phyloP scores from a whole-genome alignment of 306 rosid species.

The Fragaria nilgerrensis region DNA sequence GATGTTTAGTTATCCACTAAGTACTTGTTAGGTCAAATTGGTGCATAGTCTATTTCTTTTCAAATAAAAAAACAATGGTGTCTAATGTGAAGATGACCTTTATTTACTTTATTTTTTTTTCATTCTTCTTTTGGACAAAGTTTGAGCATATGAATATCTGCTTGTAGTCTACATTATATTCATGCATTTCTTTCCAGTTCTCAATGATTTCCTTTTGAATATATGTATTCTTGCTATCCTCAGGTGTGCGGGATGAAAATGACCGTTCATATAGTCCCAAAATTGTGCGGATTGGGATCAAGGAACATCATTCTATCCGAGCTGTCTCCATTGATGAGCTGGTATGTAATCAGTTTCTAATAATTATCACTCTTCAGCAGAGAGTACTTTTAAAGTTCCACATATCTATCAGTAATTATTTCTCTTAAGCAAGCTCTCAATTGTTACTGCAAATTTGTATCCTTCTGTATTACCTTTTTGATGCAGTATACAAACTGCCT shows the following conservation, averaged over 20 bases:
- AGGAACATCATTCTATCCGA: slow-evolving; percentile 86
- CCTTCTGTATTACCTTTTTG: background rate
- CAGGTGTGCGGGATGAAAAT: slow-evolving; percentile 94
- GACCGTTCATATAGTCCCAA: slow-evolving; percentile 72
- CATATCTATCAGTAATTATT: background rate
- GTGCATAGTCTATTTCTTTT: background rate
- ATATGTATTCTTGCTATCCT: slow-evolving; percentile 10
- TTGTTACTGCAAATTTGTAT: background rate
- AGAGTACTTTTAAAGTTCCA: background rate
- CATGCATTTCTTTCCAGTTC: background rate
- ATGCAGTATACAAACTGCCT: too few species aligned
- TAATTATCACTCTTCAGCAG: slow-evolving; percentile 11
- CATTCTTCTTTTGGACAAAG: background rate
- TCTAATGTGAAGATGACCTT: background rate
- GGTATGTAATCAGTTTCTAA: slow-evolving; percentile 49
- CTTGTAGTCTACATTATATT: background rate
- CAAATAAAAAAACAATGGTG: background rate
- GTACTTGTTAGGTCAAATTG: background rate
- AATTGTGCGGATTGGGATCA: slow-evolving; percentile 86
- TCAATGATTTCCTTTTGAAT: background rate
- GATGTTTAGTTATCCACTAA: background rate
- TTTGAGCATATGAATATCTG: background rate
- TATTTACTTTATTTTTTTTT: background rate
- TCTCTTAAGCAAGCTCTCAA: background rate
- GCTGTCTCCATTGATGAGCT: slow-evolving; percentile 75